phyloP scores from a whole-genome alignment of 2,329 filamentous ascomycete genomes.

The Aspergillus sp. region DNA sequence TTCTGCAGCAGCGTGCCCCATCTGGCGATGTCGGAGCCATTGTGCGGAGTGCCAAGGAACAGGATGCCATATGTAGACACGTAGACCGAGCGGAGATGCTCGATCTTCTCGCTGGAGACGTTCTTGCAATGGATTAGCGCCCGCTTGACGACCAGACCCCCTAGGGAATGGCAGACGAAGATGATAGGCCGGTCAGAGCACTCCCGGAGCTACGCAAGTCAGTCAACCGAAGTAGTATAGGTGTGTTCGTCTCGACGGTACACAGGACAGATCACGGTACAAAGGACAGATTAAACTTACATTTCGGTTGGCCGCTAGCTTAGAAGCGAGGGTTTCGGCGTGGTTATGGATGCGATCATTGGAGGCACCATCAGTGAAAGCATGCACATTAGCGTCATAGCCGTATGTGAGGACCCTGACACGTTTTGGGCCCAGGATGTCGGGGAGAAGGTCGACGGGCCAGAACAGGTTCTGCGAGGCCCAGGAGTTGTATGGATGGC shows the following conservation, averaged over 20 bases:
- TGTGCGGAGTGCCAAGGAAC: slow-evolving; percentile 69
- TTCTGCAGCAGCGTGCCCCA: slow-evolving; percentile 60
- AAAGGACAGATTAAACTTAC: slow-evolving; percentile 18
- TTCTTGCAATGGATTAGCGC: slow-evolving; percentile 60
- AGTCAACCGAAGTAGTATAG: slow-evolving; percentile 1
- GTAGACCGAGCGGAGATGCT: slow-evolving; percentile 59
- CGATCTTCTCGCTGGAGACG: slow-evolving; percentile 48
- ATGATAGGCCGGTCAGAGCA: slow-evolving; percentile 58
- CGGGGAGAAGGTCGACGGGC: slow-evolving; percentile 59
- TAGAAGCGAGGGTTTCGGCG: slow-evolving; percentile 58
- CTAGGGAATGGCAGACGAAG: slow-evolving; percentile 66
- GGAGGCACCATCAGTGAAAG: slow-evolving; percentile 45
- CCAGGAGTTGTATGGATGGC: slow-evolving; percentile 57
- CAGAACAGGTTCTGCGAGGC: slow-evolving; percentile 51
- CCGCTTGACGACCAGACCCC: slow-evolving; percentile 62
- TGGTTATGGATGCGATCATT: slow-evolving; percentile 62
- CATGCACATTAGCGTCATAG: slow-evolving; percentile 58
- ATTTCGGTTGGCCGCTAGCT: slow-evolving; percentile 54
- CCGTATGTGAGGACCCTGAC: slow-evolving; percentile 63
- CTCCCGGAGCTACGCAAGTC: slow-evolving; percentile 27
- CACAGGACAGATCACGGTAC: neutral
- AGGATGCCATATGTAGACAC: slow-evolving; percentile 67
- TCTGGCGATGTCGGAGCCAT: slow-evolving; percentile 57
- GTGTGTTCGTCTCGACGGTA: no score
- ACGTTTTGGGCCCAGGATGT: slow-evolving; percentile 46